These are phyloP conservation scores for Dendrobium catenatum DNA, from an alignment of 106 monocot species.

Conservation along the genomic window DNA sequence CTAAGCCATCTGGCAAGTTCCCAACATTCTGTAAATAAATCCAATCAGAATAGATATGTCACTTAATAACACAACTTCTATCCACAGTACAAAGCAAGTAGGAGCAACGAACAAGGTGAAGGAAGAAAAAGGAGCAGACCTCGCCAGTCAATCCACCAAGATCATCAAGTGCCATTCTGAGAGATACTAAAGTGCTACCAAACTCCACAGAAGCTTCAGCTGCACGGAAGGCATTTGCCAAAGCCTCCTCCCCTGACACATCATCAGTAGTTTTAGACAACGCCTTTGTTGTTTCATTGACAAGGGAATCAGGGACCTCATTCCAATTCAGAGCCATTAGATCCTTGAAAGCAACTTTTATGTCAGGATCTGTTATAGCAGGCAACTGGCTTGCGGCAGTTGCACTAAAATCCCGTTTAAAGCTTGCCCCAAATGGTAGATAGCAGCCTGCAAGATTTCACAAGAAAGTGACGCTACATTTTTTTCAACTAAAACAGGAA, in stretches of 20 bases:
- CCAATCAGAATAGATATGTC: neutral
- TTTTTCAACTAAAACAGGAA: neutral
- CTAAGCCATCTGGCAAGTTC: slow-evolving; percentile 50
- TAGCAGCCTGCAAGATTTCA: slow-evolving; percentile 3
- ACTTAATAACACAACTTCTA: neutral
- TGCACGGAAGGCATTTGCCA: slow-evolving; percentile 65
- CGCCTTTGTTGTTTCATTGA: slow-evolving; percentile 57
- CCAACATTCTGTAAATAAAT: slow-evolving; percentile 56
- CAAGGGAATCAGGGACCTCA: slow-evolving; percentile 61
- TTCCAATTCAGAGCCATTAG: slow-evolving; percentile 80
- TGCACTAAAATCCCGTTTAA: slow-evolving; percentile 12
- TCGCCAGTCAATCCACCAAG: slow-evolving; percentile 73
- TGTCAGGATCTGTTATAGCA: slow-evolving; percentile 47
- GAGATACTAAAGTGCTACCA: slow-evolving; percentile 61
- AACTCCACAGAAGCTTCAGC: slow-evolving; percentile 84
- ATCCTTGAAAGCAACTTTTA: slow-evolving; percentile 80
- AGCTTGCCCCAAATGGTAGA: neutral
- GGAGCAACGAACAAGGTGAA: neutral
- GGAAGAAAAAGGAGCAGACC: slow-evolving; percentile 25
- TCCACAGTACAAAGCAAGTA: neutral
- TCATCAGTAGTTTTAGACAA: slow-evolving; percentile 68
- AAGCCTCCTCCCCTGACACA: slow-evolving; percentile 56
- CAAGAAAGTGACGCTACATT: too few species aligned
- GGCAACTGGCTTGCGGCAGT: slow-evolving; percentile 11
- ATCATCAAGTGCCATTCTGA: slow-evolving; percentile 97